Evolutionary conservation across 441 rosid genomes (phyloP), one percentile per base, ranked within the genome.

Genomic region (Populus hybrid): DNA sequence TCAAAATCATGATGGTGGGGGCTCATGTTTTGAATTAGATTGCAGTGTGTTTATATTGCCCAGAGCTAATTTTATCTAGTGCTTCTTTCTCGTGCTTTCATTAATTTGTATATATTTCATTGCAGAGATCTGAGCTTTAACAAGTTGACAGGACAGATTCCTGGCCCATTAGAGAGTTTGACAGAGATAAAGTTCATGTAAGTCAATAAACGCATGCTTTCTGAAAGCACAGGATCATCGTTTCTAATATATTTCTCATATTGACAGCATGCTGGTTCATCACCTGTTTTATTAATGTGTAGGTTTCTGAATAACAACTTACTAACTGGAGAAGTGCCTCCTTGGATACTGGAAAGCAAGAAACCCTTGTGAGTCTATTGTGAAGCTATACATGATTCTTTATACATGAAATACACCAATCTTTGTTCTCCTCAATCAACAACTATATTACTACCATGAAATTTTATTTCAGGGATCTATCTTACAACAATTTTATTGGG

Each of bases 401-500:
- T 10, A 3, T 8, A 21, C 66, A 21, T 3, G 26, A 21, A 21
- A 9, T 61, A 3, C 66, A 9, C 28, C 14, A 21, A 21, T 61
- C 28, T 21, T 61, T 21, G 10, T 21, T 21, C 28, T 61, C 11
- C 10, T 9, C 6, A 10, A 9, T 61, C 28, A 61, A 9, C 14
- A 61, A 21, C 28, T 61, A 21, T 30, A 35, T 64, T 79, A 24
- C 23, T 77, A 28, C 72, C 30, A 38, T 57, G 69, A 6, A 3
- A 67, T 42, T 32, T 35, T 66, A 23, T 73, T 82, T 72, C 91
- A 96, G 99, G 10, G 99, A 96, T 84, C 79, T 94, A 72, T 96
- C 99, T 73, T 90, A 91, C 85, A 96, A 96, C 90, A 89, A 90
- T 78, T 96, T 96, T 83, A 88, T 88, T 1, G 82, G 81, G 36